Evolutionary conservation across 75 land plant species (phyloP).

Genomic region (Sequoiadendron giganteum): DNA sequence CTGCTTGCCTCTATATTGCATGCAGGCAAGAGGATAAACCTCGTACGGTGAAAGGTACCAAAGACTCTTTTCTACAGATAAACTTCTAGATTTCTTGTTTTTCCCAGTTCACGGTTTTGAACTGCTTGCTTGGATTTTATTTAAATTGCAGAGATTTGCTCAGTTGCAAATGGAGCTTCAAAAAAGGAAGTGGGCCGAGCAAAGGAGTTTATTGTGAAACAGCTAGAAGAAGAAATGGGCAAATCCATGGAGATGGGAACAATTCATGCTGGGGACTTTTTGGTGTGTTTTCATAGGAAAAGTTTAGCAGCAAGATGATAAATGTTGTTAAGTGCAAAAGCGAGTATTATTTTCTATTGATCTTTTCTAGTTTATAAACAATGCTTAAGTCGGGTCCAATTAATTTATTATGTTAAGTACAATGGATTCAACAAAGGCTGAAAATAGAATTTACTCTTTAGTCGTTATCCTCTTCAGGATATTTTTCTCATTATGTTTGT

Average conservation of each 20-base stretch:
- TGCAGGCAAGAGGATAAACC: conserved; percentile 94
- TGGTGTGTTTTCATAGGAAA: conserved; percentile 7
- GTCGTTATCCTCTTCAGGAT: neutral
- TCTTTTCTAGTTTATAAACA: conserved; percentile 65
- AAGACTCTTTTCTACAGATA: conserved; percentile 14
- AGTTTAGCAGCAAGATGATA: conserved; percentile 12
- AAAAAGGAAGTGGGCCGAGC: conserved; percentile 34
- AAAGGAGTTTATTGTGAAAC: conserved; percentile 32
- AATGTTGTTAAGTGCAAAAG: conserved; percentile 22
- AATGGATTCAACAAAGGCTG: neutral
- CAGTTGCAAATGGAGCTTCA: conserved; percentile 26
- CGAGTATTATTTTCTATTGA: conserved; percentile 77
- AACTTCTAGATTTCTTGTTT: neutral
- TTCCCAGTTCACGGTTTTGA: neutral
- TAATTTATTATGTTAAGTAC: neutral
- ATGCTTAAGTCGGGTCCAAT: neutral
- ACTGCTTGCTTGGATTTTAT: neutral
- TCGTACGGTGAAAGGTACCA: conserved; percentile 83
- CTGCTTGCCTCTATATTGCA: conserved; percentile 97
- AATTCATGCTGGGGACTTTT: conserved; percentile 26
- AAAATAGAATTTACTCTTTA: neutral
- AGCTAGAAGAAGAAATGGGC: conserved; percentile 33
- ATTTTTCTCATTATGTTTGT: neutral
- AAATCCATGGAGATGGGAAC: conserved; percentile 31
- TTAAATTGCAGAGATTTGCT: conserved; percentile 22